Evolutionary conservation across 129 eudicot genomes (phyloP).

Genomic region (Flaveria bidentis): DNA sequence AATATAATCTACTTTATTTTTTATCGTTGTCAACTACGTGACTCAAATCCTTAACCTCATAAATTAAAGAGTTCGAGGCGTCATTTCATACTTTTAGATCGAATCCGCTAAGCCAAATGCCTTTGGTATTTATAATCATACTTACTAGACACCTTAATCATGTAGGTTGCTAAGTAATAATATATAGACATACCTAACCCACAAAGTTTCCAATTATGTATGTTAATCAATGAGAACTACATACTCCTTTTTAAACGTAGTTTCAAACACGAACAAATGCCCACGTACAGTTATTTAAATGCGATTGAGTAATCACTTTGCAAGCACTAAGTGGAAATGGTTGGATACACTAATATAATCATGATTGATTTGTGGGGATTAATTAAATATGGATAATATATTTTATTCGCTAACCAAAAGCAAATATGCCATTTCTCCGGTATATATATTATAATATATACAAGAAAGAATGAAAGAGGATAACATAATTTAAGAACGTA

Average conservation of each 20-base stretch:
- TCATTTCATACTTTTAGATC: too few species aligned
- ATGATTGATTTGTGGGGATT: constrained; percentile 29
- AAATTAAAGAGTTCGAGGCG: too few species aligned
- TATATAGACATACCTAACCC: not conserved
- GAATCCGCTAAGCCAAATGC: not conserved
- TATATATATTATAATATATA: not conserved
- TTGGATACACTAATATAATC: constrained; percentile 6
- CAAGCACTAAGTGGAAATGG: constrained; percentile 30
- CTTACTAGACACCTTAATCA: not conserved
- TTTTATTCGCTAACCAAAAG: constrained; percentile 24
- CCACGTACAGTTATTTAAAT: not conserved
- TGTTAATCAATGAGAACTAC: not conserved
- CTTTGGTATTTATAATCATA: too few species aligned
- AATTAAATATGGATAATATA: constrained; percentile 30
- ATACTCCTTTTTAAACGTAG: not conserved
- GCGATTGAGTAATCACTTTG: constrained; percentile 25
- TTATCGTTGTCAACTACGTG: too few species aligned
- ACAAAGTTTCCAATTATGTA: constrained; percentile 6
- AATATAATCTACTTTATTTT: too few species aligned
- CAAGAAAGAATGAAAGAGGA: constrained; percentile 18
- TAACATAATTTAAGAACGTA: constrained; percentile 17
- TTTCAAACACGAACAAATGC: constrained; percentile 1
- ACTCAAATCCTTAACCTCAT: too few species aligned
- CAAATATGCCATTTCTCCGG: constrained; percentile 17
- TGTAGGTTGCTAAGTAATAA: not conserved